Percentiles rank a stretch among this genome's conserved stretches.
These are phyloP conservation scores for Candida montana DNA, from an alignment of 805 yeast genomes.

Conservation along the genomic window DNA sequence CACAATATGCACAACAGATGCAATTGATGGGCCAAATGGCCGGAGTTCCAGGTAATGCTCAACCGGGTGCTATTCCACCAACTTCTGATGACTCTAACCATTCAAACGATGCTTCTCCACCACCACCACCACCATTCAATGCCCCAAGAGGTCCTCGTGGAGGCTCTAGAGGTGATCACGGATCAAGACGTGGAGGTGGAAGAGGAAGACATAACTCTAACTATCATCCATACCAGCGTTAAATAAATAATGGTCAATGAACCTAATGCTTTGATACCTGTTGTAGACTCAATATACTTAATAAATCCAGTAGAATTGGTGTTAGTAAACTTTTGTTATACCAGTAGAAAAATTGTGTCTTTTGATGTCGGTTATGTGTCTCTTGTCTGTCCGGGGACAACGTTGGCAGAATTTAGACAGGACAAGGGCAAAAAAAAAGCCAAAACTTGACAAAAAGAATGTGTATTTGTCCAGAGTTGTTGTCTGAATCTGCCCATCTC, in stretches of 20 bases:
- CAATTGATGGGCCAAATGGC: slow-evolving; percentile 10
- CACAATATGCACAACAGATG: slow-evolving; percentile 28
- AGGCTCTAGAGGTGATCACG: background rate
- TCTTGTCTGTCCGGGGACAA: no score
- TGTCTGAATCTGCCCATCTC: no score
- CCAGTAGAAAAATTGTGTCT: no score
- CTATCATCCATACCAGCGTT: slow-evolving; percentile 6
- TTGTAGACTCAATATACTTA: no score
- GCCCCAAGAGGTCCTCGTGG: slow-evolving; percentile 4
- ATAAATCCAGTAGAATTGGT: no score
- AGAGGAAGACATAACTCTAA: slow-evolving; percentile 1
- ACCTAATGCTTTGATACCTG: background rate
- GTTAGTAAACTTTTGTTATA: no score
- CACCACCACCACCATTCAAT: slow-evolving; percentile 4
- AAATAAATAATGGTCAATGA: background rate
- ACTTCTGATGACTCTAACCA: background rate
- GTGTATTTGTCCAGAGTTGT: no score
- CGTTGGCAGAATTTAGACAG: no score
- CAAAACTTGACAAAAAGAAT: no score
- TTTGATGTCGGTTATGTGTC: no score
- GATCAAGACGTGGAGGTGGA: slow-evolving; percentile 1
- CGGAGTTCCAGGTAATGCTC: background rate
- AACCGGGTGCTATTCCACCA: no score
- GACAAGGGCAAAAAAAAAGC: no score
- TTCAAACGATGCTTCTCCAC: background rate